Conservation (phyloP, 2,329 filamentous ascomycete species). For the Monosporascus sp. region DNA sequence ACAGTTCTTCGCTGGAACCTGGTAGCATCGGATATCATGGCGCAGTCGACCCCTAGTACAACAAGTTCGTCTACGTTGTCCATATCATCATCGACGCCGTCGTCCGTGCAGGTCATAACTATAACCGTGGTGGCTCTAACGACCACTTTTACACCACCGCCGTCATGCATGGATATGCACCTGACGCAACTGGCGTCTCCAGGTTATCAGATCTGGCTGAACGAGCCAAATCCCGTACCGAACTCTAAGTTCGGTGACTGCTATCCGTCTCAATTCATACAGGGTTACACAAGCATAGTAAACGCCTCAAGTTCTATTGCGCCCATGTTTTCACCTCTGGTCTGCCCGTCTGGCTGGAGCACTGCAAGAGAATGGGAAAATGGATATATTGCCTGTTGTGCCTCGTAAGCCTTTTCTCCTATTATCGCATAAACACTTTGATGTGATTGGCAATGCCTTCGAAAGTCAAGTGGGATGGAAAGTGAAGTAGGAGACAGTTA, state of each 20-base stretch:
- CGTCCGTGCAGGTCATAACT: conserved; percentile 7
- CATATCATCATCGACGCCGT: neutral
- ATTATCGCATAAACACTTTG: neutral
- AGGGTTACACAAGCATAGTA: conserved; percentile 12
- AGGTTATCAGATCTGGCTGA: conserved; percentile 14
- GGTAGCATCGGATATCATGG: too few relatives aligned
- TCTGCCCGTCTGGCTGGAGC: conserved; percentile 12
- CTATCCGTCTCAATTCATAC: conserved; percentile 11
- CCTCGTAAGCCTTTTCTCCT: conserved; percentile 11
- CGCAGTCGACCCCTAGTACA: too few relatives aligned
- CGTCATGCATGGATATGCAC: conserved; percentile 9
- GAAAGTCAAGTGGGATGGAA: neutral
- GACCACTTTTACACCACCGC: conserved; percentile 13
- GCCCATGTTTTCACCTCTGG: conserved; percentile 13
- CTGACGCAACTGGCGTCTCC: conserved; percentile 13
- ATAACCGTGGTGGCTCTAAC: conserved; percentile 12
- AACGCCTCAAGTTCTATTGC: conserved; percentile 13
- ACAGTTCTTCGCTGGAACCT: too few relatives aligned
- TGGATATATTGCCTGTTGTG: conserved; percentile 16
- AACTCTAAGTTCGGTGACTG: conserved; percentile 10
- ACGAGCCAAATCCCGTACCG: conserved; percentile 14
- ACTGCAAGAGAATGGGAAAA: conserved; percentile 7
- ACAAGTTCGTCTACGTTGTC: too few relatives aligned
- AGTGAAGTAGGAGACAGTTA: neutral
- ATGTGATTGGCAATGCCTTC: neutral